Base-by-base conservation (phyloP, 2,329 filamentous ascomycete species). In the Hypoxylon sp. region DNA sequence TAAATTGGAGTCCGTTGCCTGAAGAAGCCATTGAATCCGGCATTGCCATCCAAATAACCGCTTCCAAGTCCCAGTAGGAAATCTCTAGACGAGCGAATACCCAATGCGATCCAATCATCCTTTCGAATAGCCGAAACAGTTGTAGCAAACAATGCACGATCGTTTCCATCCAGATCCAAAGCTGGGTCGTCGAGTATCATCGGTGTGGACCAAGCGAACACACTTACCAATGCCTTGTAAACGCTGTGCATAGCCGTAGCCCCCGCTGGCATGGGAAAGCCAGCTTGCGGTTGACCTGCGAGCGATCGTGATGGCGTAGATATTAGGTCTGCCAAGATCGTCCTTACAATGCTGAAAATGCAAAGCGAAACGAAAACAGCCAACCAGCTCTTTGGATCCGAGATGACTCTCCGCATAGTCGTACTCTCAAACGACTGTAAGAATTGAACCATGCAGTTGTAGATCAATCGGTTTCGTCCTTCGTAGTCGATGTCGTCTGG, bases 291-390 rank as follows among this genome's bases (percentile, higher is more conserved):
- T 40, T 75, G 74, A 4, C 62, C 46, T 14, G 72, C 55, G 36
- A 73, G 64, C 3, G 65, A 65, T 51, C 75, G 71, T 22, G 75
- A 67, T n/a, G 71, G 72, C 18, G 75, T 75, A 22, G 78, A 76
- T 20, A 78, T 76, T 32, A 84, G 76, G 58, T 86, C 83, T 14
- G 82, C 77, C 4, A 87, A 75, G 1, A 88, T 79, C 0, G 84
- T 84, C 50, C 82, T 81, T 18, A 84, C 80, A 26, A 85, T 78
- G 71, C 85, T 87, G 70, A 88, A 87, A n/a, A 88, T 83, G 72
- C 85, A 87, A 16, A 88, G 74, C 11, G 86, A 83, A 51, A 85
- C 77, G 63, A 87, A 86, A 3, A 82, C 73, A 1, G 85, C 83
- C 14, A 87, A 73, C 81, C 84, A 86, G 57, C 78, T 78, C 67